Evolutionary conservation across 345 rosid genomes (phyloP), one percentile per base, ranked within the genome.

Genomic region (Mallotus nudiflorus): DNA sequence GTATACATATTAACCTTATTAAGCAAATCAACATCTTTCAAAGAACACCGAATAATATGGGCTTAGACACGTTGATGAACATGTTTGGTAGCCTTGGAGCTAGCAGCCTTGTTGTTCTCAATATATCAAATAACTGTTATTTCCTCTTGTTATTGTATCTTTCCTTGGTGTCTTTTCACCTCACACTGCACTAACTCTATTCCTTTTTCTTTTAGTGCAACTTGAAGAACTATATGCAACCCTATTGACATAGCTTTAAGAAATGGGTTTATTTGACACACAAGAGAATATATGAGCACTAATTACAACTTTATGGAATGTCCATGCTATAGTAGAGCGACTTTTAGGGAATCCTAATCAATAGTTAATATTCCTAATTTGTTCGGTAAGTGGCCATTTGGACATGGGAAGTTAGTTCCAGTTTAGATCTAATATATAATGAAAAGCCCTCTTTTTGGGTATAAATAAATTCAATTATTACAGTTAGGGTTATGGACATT

Each of bases 251-350:
- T 92, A 89, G 79, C 92, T 89, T 74, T 92, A 86, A 77, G 92
- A 89, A 82, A 89, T 89, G 92, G 96, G 96, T 64, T 89, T 89
- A 78, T 75, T 87, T 9, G 96, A 89, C 69, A 82, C 91, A 4
- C 89, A 81, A 68, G 96, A 89, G 77, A 89, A 89, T 55, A 82
- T 89, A 61, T 67, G 82, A 65, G 92, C 96, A 62, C 73, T 89
- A 58, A 78, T 82, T 24, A 92, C 96, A 18, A 82, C 88, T 56
- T 82, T 88, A 39, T 91, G 96, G 56, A 88, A 88, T 48, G 92
- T 89, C 69, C 91, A 85, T 68, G 92, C 92, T 67, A 92, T 92
- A 7, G 91, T 89, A 25, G 92, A 86, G 75, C 88, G 89, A 19
- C 92, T 89, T 57, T 69, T 89, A 73, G 90, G 90, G 69, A 86